Percentiles rank a stretch among this genome's conserved stretches.
phyloP scores from a whole-genome alignment of 2,329 filamentous ascomycete genomes.

The Verticillium longisporum region DNA sequence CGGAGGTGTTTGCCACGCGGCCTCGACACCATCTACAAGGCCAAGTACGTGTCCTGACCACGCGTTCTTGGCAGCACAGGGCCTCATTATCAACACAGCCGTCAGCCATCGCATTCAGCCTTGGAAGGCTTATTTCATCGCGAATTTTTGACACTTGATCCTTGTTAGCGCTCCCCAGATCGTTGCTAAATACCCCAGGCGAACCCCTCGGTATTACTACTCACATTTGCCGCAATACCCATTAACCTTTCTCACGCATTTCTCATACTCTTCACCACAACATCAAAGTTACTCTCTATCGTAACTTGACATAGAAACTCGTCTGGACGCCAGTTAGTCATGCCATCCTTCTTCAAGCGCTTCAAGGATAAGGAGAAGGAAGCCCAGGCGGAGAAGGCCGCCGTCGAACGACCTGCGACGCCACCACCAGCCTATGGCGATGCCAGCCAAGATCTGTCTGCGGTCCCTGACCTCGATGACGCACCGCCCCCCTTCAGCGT shows the following conservation, averaged over 20 bases:
- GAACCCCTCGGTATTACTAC: not conserved
- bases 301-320: not conserved
- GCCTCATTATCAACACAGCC: not conserved
- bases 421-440: conserved; percentile 7
- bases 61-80: not conserved
- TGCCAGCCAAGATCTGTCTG: conserved; percentile 2
- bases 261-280: too few relatives aligned
- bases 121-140: not conserved
- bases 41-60: not conserved
- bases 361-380: conserved; percentile 9
- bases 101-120: not conserved
- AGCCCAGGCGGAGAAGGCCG: conserved; percentile 4
- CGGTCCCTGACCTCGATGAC: conserved; percentile 3
- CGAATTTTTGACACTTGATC: not conserved
- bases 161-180: not conserved
- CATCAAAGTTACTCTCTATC: not conserved
- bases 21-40: not conserved
- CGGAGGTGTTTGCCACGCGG: not conserved
- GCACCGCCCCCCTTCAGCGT: conserved; percentile 8
- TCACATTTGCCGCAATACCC: not conserved
- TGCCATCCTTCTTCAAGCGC: conserved; percentile 8
- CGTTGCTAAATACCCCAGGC: not conserved
- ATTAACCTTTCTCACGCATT: too few relatives aligned
- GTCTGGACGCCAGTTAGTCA: not conserved
- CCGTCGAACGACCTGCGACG: conserved; percentile 3